These are phyloP conservation scores for Powellomyces hirtus DNA, from an alignment of 192 early-diverging fungal genomes.

Conservation along the genomic window DNA sequence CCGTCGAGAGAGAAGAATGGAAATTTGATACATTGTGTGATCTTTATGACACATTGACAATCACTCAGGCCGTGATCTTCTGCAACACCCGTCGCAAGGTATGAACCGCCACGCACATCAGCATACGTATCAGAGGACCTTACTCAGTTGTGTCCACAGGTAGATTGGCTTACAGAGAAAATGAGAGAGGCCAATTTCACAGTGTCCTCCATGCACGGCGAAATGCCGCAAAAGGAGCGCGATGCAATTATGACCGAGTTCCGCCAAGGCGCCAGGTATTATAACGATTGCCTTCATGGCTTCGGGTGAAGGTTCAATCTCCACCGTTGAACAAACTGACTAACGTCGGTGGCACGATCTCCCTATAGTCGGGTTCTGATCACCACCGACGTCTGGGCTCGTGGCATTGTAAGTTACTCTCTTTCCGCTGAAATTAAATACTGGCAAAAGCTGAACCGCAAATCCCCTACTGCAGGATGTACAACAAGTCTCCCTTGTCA, in stretches of 20 bases:
- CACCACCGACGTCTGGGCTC: conserved; percentile 97
- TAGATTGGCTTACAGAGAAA: conserved; percentile 96
- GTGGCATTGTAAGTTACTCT: conserved; percentile 70
- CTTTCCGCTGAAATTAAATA: neutral
- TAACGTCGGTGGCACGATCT: conserved; percentile 24
- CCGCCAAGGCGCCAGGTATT: conserved; percentile 79
- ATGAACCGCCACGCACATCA: neutral
- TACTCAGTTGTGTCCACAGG: conserved; percentile 42
- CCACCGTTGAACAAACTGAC: neutral
- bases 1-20: conserved; percentile 97
- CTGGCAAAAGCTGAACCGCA: neutral
- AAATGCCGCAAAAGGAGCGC: conserved; percentile 98
- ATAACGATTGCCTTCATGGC: too few species aligned
- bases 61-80: conserved; percentile 99
- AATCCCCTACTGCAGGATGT: conserved; percentile 63
- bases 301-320: too few species aligned
- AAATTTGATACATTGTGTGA: conserved; percentile 98
- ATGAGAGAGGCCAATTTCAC: conserved; percentile 98
- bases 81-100: conserved; percentile 95
- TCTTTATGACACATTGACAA: conserved; percentile 93
- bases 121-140: neutral
- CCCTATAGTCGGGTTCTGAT: conserved; percentile 84
- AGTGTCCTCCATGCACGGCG: conserved; percentile 98
- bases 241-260: conserved; percentile 98
- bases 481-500: conserved; percentile 97